Conservation (phyloP, 2,329 filamentous ascomycete species). For the Pseudofabraea citricarpa region DNA sequence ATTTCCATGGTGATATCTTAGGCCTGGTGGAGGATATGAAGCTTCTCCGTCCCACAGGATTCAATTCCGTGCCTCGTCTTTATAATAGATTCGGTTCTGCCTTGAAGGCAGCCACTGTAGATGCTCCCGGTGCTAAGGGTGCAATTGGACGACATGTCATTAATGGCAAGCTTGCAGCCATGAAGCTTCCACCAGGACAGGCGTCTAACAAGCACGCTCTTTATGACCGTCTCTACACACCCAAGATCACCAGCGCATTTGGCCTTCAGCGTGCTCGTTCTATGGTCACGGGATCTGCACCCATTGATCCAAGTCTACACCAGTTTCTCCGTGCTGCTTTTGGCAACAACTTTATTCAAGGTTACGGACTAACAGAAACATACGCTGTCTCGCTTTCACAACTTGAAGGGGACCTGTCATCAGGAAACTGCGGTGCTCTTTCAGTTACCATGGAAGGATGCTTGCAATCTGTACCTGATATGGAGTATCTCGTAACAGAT, state of each 20-base stretch:
- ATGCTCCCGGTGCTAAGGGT: conserved; percentile 76
- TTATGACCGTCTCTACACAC: conserved; percentile 85
- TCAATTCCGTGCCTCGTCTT: conserved; percentile 85
- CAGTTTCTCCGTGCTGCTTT: conserved; percentile 84
- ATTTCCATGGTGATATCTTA: conserved; percentile 87
- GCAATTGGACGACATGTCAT: conserved; percentile 76
- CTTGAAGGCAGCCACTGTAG: conserved; percentile 73
- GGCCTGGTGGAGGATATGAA: conserved; percentile 90
- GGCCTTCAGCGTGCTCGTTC: conserved; percentile 69
- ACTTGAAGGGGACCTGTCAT: conserved; percentile 61
- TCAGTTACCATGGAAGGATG: conserved; percentile 68
- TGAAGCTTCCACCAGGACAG: conserved; percentile 66
- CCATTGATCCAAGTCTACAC: conserved; percentile 83
- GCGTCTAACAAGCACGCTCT: conserved; percentile 75
- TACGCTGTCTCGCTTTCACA: conserved; percentile 77
- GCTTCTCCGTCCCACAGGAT: conserved; percentile 72
- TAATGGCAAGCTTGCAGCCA: conserved; percentile 70
- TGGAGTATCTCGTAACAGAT: conserved; percentile 87
- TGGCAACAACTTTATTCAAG: conserved; percentile 74
- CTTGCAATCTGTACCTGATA: conserved; percentile 82
- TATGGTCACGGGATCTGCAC: conserved; percentile 86
- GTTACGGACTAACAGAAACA: conserved; percentile 91
- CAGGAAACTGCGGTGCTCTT: conserved; percentile 78
- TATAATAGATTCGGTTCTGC: conserved; percentile 87
- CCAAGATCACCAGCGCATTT: conserved; percentile 78